Base-by-base conservation (phyloP, 345 rosid species). In the Aurinia saxatilis region DNA sequence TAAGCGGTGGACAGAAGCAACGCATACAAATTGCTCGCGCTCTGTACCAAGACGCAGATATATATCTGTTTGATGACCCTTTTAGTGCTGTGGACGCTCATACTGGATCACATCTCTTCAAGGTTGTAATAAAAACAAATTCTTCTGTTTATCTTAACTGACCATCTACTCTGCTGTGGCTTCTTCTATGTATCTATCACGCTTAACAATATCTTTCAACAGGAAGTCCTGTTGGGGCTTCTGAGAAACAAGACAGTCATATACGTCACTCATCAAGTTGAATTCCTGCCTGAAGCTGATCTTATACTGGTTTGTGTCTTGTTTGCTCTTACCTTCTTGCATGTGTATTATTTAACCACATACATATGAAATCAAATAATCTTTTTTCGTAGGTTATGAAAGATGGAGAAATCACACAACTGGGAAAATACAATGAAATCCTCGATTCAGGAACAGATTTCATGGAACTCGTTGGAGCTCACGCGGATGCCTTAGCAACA, bases 1-100 rank as follows among this genome's bases (percentile, higher is more conserved):
- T 90, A 74, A 90, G 95, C 10, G 95, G 95, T 19, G 92, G 97
- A 44, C 97, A 90, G 73, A 87, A 85, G 78, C 95, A 85, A 55
- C 74, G 95, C 19, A 67, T 90, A 59, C 93, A 90, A 34, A 73
- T 90, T 10, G 95, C 95, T 2, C 87, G 93, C 1, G 91, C 97
- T 1, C 55, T 85, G 14, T 87, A 85, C 58, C 79, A 77, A 7
- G 71, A 82, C 50, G 82, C 93, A 0, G 88, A 85, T 70, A 78
- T 85, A 6, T 87, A 82, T 72, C 73, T 90, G 10, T 76, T 90
- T 8, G 95, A 90, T 66, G 97, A 90, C 57, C 93, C 95, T 39
- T 90, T 90, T 57, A 87, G 92, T 63, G 86, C 95, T 0, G 85
- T 90, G 0, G 95, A 90, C 61, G 93, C 91, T 10, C 87, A 87